Base-by-base conservation (phyloP, 306 rosid species). In the Rosa persica region DNA sequence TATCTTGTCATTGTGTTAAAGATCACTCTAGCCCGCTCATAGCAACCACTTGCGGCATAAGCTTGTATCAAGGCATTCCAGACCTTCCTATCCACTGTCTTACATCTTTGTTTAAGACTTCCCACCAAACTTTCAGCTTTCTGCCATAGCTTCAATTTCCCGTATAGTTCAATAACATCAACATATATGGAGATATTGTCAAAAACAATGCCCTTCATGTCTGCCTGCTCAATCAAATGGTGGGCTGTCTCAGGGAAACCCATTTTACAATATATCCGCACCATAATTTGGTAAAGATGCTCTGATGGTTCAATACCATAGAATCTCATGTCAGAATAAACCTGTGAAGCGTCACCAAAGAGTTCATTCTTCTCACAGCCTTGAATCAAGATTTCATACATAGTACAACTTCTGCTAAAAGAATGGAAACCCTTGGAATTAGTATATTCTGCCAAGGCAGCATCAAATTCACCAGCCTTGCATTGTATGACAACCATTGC, bases 31-130 rank as follows among this genome's bases (percentile, higher is more conserved):
- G 97, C 97, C 80, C 97, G 85, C 81, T 94, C 97, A 12, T 94
- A 92, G 79, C 97, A 92, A 52, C 98, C 97, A 48, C 93, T 85
- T 73, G 82, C 75, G 3, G 98, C 97, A 80, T 94, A 92, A 70
- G 97, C 93, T 74, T 88, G 87, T 76, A 94, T 92, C 78, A 94
- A 85, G 68, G 97, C 95, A 87, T 94, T 94, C 98, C 98, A 94
- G 58, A 94, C 81, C 85, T 80, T 94, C 83, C 97, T 87, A 87
- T 92, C 91, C 76, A 92, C 58, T 36, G 80, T 70, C 49, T 88
- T 76, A 66, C 69, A 44, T 83, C 81, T 89, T 82, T 88, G 90
- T 83, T 83, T 89, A 54, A 89, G 85, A 80, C 67, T 83, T 70
- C 94, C 98, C 71, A 92, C 98, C 75, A 94, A 88, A 80, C 93